These are phyloP conservation scores for Dinochytrium kinnereticum DNA, from an alignment of 371 early-diverging fungal genomes.

Conservation along the genomic window DNA sequence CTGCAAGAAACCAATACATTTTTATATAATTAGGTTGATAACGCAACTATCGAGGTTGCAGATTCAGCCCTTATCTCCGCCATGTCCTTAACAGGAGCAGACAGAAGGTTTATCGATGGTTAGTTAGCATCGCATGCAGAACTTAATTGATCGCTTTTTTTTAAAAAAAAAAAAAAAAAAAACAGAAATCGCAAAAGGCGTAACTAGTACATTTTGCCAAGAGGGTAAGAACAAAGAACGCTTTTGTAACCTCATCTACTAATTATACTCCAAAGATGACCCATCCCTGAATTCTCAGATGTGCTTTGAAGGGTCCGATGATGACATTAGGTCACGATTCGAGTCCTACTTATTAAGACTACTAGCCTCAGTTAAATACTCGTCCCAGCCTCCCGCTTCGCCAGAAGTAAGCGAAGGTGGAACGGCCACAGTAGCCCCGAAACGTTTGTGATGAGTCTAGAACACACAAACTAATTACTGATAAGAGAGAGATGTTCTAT, in stretches of 20 bases:
- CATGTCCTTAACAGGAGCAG: conserved; percentile 49
- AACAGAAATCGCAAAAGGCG: conserved; percentile 50
- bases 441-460: conserved; percentile 33
- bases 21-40: conserved; percentile 60
- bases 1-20: background rate
- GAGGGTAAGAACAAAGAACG: conserved; percentile 47
- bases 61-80: conserved; percentile 60
- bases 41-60: conserved; percentile 73
- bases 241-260: background rate
- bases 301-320: conserved; percentile 77
- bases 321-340: conserved; percentile 76
- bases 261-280: conserved; percentile 19
- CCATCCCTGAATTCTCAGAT: conserved; percentile 61
- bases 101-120: conserved; percentile 59
- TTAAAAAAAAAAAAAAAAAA: too few species aligned
- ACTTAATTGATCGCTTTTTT: background rate
- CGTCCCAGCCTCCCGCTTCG: conserved; percentile 41
- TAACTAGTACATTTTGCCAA: conserved; percentile 56
- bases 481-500: conserved; percentile 65
- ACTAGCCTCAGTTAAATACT: conserved; percentile 68
- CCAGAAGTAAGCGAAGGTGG: conserved; percentile 34
- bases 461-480: background rate
- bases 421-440: conserved; percentile 33
- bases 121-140: background rate
- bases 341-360: conserved; percentile 75